Evolutionary conservation across 2,329 filamentous ascomycete genomes (phyloP).

Genomic region (Fusarium tupiense): DNA sequence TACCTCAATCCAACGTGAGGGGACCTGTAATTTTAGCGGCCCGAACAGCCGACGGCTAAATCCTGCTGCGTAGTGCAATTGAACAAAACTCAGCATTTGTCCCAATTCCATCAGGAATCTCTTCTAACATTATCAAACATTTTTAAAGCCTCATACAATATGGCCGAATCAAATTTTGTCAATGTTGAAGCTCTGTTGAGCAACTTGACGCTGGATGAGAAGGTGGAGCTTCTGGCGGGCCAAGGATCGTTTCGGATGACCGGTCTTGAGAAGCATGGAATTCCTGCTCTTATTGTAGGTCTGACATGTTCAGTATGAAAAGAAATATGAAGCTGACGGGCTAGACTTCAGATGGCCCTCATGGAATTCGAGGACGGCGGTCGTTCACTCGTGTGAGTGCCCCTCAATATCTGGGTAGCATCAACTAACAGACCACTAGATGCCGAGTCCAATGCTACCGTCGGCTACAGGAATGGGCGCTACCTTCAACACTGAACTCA

Average conservation of each 20-base stretch:
- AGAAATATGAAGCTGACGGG: background rate
- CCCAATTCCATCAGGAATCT: background rate
- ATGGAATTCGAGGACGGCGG: slow-evolving; percentile 35
- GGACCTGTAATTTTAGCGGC: slow-evolving; percentile 4
- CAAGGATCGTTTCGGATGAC: slow-evolving; percentile 37
- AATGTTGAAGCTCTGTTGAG: slow-evolving; percentile 26
- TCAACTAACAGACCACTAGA: background rate
- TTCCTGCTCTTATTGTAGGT: slow-evolving; percentile 32
- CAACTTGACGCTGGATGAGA: slow-evolving; percentile 33
- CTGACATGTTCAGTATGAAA: rapidly evolving
- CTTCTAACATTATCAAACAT: too few relatives aligned
- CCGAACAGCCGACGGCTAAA: slow-evolving; percentile 34
- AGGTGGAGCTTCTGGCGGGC: slow-evolving; percentile 33
- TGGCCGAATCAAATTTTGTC: slow-evolving; percentile 1
- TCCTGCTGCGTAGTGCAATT: background rate
- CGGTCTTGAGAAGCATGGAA: slow-evolving; percentile 12
- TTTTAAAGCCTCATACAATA: background rate
- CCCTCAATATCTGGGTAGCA: background rate
- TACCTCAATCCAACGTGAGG: slow-evolving; percentile 1
- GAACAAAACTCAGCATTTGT: background rate
- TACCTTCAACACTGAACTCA: slow-evolving; percentile 69
- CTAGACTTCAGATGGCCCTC: slow-evolving; percentile 37
- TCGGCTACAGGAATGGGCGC: slow-evolving; percentile 59
- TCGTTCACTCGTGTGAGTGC: slow-evolving; percentile 34
- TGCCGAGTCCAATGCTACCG: slow-evolving; percentile 53